These are phyloP conservation scores for Reutealis trisperma DNA, from an alignment of 345 rosid species.

Conservation along the genomic window DNA sequence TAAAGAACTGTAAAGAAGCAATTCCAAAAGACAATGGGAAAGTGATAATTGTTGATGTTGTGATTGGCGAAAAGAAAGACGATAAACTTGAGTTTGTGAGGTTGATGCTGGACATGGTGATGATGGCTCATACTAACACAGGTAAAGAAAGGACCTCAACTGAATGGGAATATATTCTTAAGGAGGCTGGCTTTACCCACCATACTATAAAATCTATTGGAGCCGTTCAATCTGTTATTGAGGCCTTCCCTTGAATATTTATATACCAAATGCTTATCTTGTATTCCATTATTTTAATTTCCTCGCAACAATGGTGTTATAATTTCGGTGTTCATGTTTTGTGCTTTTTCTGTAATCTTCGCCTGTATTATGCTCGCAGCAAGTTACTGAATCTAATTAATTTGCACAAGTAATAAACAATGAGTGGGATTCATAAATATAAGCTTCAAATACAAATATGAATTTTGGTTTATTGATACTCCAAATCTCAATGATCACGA, in stretches of 20 bases:
- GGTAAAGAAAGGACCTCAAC: slow-evolving; percentile 67
- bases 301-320: no score
- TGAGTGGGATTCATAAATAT: no score
- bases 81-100: slow-evolving; percentile 44
- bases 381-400: no score
- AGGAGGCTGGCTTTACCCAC: slow-evolving; percentile 54
- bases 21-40: slow-evolving; percentile 50
- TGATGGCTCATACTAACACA: slow-evolving; percentile 64
- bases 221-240: slow-evolving; percentile 48
- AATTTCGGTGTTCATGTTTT: no score
- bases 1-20: slow-evolving; percentile 67
- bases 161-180: slow-evolving; percentile 66
- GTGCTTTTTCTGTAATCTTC: no score
- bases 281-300: no score
- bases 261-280: no score
- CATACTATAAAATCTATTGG: slow-evolving; percentile 40
- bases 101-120: slow-evolving; percentile 66
- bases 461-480: no score
- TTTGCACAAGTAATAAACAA: no score
- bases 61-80: slow-evolving; percentile 43
- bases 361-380: no score
- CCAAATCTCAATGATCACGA: no score
- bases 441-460: no score
- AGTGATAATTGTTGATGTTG: slow-evolving; percentile 60
- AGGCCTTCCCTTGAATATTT: slow-evolving; percentile 42